Evolutionary conservation across 805 yeast species (phyloP), one percentile per base, ranked within the genome.

Genomic region (Metschnikowia chrysomelidarum): DNA sequence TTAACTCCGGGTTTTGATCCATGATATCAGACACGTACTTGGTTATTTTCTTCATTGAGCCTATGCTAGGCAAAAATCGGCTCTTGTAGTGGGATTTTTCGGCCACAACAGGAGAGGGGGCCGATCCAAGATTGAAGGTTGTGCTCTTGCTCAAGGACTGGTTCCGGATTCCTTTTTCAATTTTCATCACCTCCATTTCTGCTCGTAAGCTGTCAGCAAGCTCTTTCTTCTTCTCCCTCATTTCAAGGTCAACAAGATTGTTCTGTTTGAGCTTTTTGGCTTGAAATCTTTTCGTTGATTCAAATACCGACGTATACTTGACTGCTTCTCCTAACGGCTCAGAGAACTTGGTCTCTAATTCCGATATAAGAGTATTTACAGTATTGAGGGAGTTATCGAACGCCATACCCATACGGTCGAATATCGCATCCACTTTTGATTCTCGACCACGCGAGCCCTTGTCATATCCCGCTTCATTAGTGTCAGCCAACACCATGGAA

Each of bases 391-490:
- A 77, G 24, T 80, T 74, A 57, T 93, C 98, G 44, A 86, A 80
- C 1, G 88, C 82, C 51, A 85, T 88, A 1, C 98, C 97, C 19
- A 87, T 76, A 43, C 79, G 78, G 54, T 93, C 98, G 41, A 87
- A 54, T 2, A 67, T 48, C 8, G 62, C 38, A 40, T 60, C 59
- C 13, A 64, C 40, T 32, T 62, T 62, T 13, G 36, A 41, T n/a
- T 51, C 57, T 1, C 57, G 60, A 5, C 54, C 56, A 3, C 26
- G 37, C n/a, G 29, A 3, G 7, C 47, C 42, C 30, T 54, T 53
- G n/a, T 51, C 47, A 19, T 34, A 38, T 10, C 42, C 41, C 3
- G 53, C 49, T 26, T 36, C 29, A 7, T 53, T 37, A 2, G 64
- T 44, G 24, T 64, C 71, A 2, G 62, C 54, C 16, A 65, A 41